A percentile compares a stretch with the other conserved stretches of the same genome.
These are phyloP conservation scores for Beauveria bassiana DNA, from an alignment of 2,329 filamentous ascomycete species.

Conservation along the genomic window DNA sequence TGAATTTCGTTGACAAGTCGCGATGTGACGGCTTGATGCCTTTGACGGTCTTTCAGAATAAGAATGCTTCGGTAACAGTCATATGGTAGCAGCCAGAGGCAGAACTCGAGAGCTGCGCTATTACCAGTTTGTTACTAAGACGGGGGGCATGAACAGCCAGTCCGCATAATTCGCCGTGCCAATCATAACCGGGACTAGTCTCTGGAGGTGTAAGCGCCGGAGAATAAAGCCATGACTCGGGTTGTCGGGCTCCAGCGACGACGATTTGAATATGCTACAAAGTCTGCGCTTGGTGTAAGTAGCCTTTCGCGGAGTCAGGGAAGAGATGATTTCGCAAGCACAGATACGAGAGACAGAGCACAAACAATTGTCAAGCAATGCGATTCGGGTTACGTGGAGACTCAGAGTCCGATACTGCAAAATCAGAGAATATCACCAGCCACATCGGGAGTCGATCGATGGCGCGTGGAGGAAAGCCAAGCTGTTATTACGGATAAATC, in stretches of 20 bases:
- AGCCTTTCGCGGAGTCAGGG: too few species aligned
- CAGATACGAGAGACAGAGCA: too few species aligned
- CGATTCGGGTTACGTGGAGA: too few species aligned
- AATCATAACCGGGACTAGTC: neutral
- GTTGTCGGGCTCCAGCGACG: neutral
- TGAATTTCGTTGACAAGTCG: neutral
- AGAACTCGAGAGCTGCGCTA: too few species aligned
- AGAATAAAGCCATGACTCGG: slow-evolving; percentile 1
- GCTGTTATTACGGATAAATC: too few species aligned
- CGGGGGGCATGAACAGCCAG: neutral
- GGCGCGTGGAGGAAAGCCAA: neutral
- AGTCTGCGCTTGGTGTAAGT: neutral
- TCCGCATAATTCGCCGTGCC: neutral
- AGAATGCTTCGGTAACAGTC: too few species aligned
- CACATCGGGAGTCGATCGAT: slow-evolving; percentile 6
- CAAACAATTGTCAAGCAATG: too few species aligned
- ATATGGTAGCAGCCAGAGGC: too few species aligned
- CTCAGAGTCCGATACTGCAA: too few species aligned
- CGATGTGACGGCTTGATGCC: neutral
- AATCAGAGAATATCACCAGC: neutral
- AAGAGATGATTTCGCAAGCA: too few species aligned
- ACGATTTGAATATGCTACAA: neutral
- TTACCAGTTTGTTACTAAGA: too few species aligned
- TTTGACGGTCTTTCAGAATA: too few species aligned
- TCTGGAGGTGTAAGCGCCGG: neutral